A percentile compares a stretch with the other conserved stretches of the same genome.
Evolutionary conservation across 495 filamentous ascomycete genomes (phyloP).

Genomic region (Bryoglossum gracile): DNA sequence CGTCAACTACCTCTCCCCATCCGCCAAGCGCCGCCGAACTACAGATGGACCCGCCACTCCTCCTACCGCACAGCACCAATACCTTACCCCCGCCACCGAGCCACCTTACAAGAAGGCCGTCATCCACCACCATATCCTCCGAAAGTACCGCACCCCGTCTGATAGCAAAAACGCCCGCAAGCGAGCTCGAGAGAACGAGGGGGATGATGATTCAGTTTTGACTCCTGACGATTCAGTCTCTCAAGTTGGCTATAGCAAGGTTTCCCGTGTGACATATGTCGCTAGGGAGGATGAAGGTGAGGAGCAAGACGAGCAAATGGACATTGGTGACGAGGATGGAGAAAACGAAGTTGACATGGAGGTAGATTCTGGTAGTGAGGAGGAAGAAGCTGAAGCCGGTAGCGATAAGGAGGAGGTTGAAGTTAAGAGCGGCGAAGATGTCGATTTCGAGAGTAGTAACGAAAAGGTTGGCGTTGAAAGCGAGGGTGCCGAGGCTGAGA

Average conservation of each 20-base stretch:
- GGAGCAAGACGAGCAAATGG: too few species aligned
- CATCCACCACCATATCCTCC: background rate
- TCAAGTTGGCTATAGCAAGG: background rate
- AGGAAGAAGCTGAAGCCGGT: background rate
- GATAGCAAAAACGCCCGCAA: slow-evolving; percentile 16
- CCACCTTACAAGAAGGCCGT: slow-evolving; percentile 10
- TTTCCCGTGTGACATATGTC: background rate
- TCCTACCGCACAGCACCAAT: background rate
- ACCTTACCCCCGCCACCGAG: slow-evolving; percentile 13
- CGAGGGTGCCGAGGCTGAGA: background rate
- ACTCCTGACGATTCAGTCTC: slow-evolving; percentile 14
- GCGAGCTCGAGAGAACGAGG: slow-evolving; percentile 12
- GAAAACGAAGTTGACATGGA: slow-evolving; percentile 2
- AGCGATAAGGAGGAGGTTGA: slow-evolving; percentile 2
- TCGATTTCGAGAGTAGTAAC: background rate
- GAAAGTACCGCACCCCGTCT: slow-evolving; percentile 13
- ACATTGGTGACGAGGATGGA: background rate
- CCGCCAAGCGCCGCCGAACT: slow-evolving; percentile 22
- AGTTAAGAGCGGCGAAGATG: background rate
- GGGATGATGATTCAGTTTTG: background rate
- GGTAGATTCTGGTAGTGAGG: background rate
- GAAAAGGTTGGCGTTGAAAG: too few species aligned
- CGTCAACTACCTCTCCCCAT: slow-evolving; percentile 18
- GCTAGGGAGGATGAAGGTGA: slow-evolving; percentile 10
- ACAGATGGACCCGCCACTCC: slow-evolving; percentile 14